These are phyloP conservation scores for Boletellus ananas DNA, from an alignment of 768 basidiomycete genomes.

Conservation along the genomic window DNA sequence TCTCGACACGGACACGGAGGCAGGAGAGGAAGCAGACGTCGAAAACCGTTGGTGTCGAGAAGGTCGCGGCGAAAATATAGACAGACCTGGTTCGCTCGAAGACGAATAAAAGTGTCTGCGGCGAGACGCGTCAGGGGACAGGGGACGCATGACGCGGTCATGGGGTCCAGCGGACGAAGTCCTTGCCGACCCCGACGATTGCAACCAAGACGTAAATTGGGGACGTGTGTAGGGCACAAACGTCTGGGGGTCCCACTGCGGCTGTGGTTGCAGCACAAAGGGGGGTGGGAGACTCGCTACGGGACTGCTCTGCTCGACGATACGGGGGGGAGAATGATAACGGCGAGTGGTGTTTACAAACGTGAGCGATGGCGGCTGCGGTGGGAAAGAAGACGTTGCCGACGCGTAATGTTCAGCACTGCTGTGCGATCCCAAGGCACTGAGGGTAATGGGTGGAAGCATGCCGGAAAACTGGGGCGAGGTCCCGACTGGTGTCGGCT, in stretches of 20 bases:
- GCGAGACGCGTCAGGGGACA: conserved; percentile 9
- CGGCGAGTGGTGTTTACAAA: conserved; percentile 12
- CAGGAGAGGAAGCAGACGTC: conserved; percentile 11
- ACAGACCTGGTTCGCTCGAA: conserved; percentile 14
- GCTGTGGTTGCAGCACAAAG: conserved; percentile 62
- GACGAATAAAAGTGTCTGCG: conserved; percentile 11
- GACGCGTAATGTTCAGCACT: conserved; percentile 18
- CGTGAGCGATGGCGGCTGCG: conserved; percentile 29
- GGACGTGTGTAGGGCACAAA: conserved; percentile 38
- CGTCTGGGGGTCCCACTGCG: conserved; percentile 55
- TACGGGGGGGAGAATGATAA: conserved; percentile 18
- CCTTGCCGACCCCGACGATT: conserved; percentile 21
- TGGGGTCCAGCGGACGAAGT: conserved; percentile 13
- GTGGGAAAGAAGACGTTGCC: conserved; percentile 28
- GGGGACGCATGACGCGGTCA: conserved; percentile 14
- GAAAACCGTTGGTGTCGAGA: conserved; percentile 15
- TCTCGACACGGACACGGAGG: conserved; percentile 16
- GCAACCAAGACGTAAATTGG: conserved; percentile 32
- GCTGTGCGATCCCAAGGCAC: conserved; percentile 15
- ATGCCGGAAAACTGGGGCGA: conserved; percentile 27
- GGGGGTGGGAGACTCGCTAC: conserved; percentile 43
- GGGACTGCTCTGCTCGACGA: conserved; percentile 13
- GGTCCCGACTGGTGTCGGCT: conserved; percentile 9
- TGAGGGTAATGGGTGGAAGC: conserved; percentile 26
- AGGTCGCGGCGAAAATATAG: conserved; percentile 15